A percentile compares a stretch with the other conserved stretches of the same genome.
Evolutionary conservation across 331 rosid species (phyloP).

Genomic region (Cydonia oblonga): DNA sequence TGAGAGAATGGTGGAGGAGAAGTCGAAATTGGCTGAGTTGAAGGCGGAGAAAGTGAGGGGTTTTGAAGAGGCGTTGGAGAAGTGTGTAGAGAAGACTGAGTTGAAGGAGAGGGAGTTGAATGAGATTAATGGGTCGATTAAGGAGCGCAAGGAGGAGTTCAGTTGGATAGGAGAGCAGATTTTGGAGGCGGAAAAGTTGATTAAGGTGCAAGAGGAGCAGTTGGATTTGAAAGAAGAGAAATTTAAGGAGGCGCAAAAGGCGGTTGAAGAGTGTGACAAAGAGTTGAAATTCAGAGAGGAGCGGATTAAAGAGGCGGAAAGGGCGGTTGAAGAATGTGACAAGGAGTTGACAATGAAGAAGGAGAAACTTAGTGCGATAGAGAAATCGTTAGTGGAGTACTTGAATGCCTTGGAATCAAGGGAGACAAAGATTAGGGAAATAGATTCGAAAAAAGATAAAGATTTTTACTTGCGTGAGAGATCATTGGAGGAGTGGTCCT

Average conservation of each 20-base stretch:
- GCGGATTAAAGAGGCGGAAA: neutral
- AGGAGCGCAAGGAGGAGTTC: neutral
- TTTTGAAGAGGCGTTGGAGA: conserved; percentile 1
- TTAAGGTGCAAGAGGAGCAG: neutral
- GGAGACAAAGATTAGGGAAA: conserved; percentile 20
- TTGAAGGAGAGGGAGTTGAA: conserved; percentile 16
- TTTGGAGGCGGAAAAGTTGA: neutral
- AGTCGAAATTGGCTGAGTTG: conserved; percentile 14
- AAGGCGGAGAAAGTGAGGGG: conserved; percentile 12
- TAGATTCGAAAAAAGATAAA: conserved; percentile 12
- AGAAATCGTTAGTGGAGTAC: conserved; percentile 11
- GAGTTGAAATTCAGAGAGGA: conserved; percentile 13
- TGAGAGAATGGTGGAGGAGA: neutral
- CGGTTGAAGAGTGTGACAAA: neutral
- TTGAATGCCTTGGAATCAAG: conserved; percentile 1
- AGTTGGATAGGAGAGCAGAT: conserved; percentile 9
- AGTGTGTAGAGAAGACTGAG: conserved; percentile 1
- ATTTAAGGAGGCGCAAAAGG: neutral
- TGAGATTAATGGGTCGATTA: neutral
- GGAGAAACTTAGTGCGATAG: conserved; percentile 1
- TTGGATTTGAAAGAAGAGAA: neutral
- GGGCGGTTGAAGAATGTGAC: conserved; percentile 9
- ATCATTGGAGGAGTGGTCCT: conserved; percentile 11
- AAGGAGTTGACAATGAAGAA: conserved; percentile 8
- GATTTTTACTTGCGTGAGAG: conserved; percentile 1